A percentile compares a stretch with the other conserved stretches of the same genome.
Conservation (phyloP, 176 grass and related monocot species). For the Rhynchospora pubera region DNA sequence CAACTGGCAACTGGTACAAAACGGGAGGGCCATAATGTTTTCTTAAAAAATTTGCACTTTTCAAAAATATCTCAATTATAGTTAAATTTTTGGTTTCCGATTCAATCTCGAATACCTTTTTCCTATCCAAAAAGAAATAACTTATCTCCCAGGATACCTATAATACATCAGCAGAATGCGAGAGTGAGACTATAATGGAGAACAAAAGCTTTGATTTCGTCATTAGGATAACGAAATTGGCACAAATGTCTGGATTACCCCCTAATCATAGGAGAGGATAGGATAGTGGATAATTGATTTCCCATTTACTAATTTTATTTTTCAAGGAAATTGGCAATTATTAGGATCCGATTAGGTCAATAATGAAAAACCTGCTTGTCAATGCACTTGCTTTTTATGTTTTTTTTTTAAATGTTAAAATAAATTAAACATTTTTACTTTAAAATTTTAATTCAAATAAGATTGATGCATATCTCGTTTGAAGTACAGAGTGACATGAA, state of each 20-base stretch:
- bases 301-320: background rate
- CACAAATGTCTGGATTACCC: background rate
- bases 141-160: slow-evolving; percentile 1
- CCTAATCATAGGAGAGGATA: background rate
- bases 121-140: background rate
- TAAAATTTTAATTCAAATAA: no score
- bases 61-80: background rate
- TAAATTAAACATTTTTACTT: no score
- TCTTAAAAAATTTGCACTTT: background rate
- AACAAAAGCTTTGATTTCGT: slow-evolving; percentile 8
- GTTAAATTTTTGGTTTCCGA: no score
- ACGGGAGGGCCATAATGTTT: background rate
- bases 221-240: slow-evolving; percentile 4
- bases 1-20: background rate
- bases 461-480: no score
- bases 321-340: background rate
- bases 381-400: no score
- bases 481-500: no score
- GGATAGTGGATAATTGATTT: background rate
- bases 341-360: background rate
- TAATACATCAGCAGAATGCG: background rate
- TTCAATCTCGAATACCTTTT: background rate
- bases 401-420: no score
- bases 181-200: background rate
- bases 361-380: no score